Percentiles rank a stretch among this genome's conserved stretches.
Evolutionary conservation across 164 flowering plant genomes (phyloP).

Genomic region (Berberis vulgaris): DNA sequence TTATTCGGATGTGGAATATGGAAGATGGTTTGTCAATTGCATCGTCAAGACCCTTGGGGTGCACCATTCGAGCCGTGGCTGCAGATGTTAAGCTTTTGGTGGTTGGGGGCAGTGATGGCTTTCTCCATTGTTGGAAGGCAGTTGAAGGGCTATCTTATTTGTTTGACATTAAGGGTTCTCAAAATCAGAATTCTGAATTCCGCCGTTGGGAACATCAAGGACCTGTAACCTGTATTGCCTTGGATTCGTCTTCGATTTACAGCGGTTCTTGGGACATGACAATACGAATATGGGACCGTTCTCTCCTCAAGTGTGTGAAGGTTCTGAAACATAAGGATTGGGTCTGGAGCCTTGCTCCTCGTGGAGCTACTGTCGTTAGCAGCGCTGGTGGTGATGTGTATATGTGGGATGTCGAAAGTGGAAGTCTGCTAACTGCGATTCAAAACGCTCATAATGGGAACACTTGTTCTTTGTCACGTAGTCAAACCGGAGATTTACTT

Average conservation of each 20-base stretch:
- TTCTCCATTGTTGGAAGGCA: conserved; percentile 73
- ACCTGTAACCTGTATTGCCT: conserved; percentile 71
- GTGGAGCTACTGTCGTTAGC: conserved; percentile 52
- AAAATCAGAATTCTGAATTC: conserved; percentile 34
- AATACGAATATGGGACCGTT: conserved; percentile 79
- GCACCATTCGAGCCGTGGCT: conserved; percentile 80
- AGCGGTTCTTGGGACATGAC: conserved; percentile 99
- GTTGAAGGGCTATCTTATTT: conserved; percentile 49
- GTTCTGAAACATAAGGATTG: conserved; percentile 78
- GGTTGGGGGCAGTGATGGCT: conserved; percentile 87
- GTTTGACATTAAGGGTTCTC: conserved; percentile 54
- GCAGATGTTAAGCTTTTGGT: conserved; percentile 73
- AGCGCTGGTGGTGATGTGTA: conserved; percentile 72
- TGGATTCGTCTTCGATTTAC: conserved; percentile 64
- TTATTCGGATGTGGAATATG: conserved; percentile 75
- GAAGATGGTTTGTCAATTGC: conserved; percentile 69
- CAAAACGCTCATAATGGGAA: conserved; percentile 53
- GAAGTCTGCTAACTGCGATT: conserved; percentile 27
- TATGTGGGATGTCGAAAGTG: conserved; percentile 59
- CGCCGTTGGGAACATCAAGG: conserved; percentile 85
- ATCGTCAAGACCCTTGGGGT: conserved; percentile 60
- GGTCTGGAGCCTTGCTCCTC: conserved; percentile 77
- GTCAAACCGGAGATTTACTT: conserved; percentile 62
- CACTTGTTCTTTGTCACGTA: conserved; percentile 53
- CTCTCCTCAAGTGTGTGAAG: conserved; percentile 40